phyloP scores from a whole-genome alignment of 176 grass and related monocot species.

The Oryza meridionalis region DNA sequence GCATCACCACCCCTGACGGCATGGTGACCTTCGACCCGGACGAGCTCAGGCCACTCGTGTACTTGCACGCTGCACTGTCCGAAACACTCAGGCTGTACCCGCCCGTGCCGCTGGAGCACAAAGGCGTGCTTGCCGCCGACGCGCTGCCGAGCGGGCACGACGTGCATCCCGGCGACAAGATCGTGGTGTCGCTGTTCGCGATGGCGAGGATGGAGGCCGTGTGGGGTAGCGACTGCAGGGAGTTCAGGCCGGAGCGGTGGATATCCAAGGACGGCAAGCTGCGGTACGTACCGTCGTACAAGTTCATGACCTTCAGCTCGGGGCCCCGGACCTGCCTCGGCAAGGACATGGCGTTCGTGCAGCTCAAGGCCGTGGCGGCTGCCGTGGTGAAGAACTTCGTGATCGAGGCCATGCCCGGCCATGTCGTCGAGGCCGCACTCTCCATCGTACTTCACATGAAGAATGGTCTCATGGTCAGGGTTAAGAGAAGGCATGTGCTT shows the following conservation, averaged over 20 bases:
- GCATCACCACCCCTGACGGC: background rate
- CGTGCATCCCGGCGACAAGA: constrained; percentile 34
- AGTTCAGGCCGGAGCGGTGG: constrained; percentile 66
- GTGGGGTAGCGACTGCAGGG: constrained; percentile 61
- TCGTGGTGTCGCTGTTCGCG: constrained; percentile 55
- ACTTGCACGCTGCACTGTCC: constrained; percentile 68
- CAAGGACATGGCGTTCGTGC: constrained; percentile 57
- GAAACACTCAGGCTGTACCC: constrained; percentile 74
- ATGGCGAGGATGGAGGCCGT: constrained; percentile 64
- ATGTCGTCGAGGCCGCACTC: constrained; percentile 53
- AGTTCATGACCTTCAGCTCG: constrained; percentile 59
- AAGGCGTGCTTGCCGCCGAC: constrained; percentile 46
- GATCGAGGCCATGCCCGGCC: constrained; percentile 25
- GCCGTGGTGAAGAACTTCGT: constrained; percentile 44
- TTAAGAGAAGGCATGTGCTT: constrained; percentile 33
- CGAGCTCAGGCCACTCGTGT: constrained; percentile 44
- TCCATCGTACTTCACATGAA: constrained; percentile 66
- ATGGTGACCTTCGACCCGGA: constrained; percentile 55
- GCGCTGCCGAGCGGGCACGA: constrained; percentile 62
- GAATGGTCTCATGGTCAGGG: constrained; percentile 42
- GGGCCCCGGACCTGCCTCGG: constrained; percentile 60
- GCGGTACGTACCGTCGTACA: constrained; percentile 57
- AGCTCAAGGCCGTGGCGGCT: constrained; percentile 49
- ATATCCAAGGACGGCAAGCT: constrained; percentile 24
- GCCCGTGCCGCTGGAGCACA: constrained; percentile 68